Percentiles rank a stretch among this genome's conserved stretches.
phyloP scores from a whole-genome alignment of 2,329 filamentous ascomycete species.

The Penicillium sp. region DNA sequence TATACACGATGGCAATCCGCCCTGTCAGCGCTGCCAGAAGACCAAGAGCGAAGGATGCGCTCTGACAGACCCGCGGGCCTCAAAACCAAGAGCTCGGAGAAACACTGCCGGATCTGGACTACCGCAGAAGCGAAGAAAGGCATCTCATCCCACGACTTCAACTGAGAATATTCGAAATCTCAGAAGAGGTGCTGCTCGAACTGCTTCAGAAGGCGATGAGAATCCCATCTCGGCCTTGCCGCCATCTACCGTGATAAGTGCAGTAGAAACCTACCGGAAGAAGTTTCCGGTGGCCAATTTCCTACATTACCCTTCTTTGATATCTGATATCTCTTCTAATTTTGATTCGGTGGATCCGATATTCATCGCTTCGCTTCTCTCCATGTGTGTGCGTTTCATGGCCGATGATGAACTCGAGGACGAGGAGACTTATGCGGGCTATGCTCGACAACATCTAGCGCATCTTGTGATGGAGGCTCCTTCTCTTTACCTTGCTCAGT shows the following conservation, averaged over 20 bases:
- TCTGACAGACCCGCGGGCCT: slow-evolving; percentile 32
- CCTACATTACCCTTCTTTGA: slow-evolving; percentile 37
- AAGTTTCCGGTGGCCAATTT: slow-evolving; percentile 40
- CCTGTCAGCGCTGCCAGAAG: slow-evolving; percentile 34
- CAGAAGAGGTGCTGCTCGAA: slow-evolving; percentile 4
- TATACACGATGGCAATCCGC: slow-evolving; percentile 34
- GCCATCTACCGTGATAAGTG: slow-evolving; percentile 31
- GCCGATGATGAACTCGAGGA: slow-evolving; percentile 21
- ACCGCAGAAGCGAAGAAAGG: slow-evolving; percentile 18
- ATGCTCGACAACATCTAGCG: slow-evolving; percentile 32
- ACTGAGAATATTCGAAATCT: neutral
- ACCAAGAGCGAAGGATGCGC: slow-evolving; percentile 23
- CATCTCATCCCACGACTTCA: neutral
- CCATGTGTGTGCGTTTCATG: slow-evolving; percentile 36
- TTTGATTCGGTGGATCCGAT: slow-evolving; percentile 32
- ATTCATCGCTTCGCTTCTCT: slow-evolving; percentile 35
- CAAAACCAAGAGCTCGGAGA: slow-evolving; percentile 8
- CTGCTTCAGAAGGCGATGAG: slow-evolving; percentile 4
- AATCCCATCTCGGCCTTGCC: slow-evolving; percentile 26
- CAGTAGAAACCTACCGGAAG: slow-evolving; percentile 36
- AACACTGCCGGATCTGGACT: slow-evolving; percentile 3
- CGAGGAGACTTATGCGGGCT: slow-evolving; percentile 33
- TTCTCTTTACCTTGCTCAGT: slow-evolving; percentile 36
- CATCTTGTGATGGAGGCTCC: slow-evolving; percentile 34
- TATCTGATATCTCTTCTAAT: slow-evolving; percentile 33